These are phyloP conservation scores for Thelonectria olida DNA, from an alignment of 2,329 filamentous ascomycete genomes.

Conservation along the genomic window DNA sequence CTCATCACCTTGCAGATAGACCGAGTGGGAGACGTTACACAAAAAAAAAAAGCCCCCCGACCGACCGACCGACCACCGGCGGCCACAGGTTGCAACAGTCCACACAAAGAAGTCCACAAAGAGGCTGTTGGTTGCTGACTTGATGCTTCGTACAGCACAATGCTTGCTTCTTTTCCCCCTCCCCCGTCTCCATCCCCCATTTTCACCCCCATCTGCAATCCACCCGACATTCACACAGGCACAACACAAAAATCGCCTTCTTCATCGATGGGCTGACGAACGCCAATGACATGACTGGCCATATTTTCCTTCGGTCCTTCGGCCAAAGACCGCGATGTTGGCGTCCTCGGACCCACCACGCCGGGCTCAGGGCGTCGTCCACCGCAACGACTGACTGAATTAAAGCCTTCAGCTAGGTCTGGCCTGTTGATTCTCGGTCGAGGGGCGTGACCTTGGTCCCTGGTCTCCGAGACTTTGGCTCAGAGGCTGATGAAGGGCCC, in stretches of 20 bases:
- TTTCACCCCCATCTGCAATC: slow-evolving; percentile 2
- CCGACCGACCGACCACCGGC: neutral
- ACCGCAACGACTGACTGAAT: slow-evolving; percentile 18
- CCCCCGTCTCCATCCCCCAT: neutral
- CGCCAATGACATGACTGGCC: slow-evolving; percentile 36
- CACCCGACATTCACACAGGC: neutral
- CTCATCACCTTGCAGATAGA: slow-evolving; percentile 12
- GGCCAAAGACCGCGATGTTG: slow-evolving; percentile 32
- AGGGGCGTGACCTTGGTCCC: slow-evolving; percentile 27
- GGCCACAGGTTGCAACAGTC: neutral
- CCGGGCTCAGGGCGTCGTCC: slow-evolving; percentile 22
- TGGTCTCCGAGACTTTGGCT: slow-evolving; percentile 31
- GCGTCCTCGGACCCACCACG: slow-evolving; percentile 30
- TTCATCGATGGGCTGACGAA: slow-evolving; percentile 36
- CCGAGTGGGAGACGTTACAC: slow-evolving; percentile 16
- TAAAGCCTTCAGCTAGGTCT: slow-evolving; percentile 11
- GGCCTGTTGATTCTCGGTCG: slow-evolving; percentile 22
- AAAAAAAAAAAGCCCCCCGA: slow-evolving; percentile 15
- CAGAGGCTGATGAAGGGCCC: slow-evolving; percentile 12
- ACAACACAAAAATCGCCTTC: neutral
- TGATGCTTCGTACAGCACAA: neutral
- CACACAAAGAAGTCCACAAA: neutral
- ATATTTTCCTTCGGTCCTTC: slow-evolving; percentile 21
- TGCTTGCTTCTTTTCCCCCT: neutral
- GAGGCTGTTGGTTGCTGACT: neutral